Evolutionary conservation across 177 flowering plant species (phyloP).

Genomic region (Telopea speciosissima): DNA sequence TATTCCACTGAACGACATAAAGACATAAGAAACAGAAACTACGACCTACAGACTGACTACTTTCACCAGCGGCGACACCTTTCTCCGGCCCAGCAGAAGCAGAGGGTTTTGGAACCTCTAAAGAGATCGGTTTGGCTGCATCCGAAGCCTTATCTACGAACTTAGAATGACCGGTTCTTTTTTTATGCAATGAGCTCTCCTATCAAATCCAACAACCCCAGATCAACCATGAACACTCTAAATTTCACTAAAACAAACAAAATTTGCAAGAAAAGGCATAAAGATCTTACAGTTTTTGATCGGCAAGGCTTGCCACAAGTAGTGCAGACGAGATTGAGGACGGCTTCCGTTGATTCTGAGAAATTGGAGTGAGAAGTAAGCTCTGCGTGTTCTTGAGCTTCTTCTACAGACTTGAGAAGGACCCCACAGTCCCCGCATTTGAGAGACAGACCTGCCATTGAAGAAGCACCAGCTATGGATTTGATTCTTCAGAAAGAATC

Average conservation of each 20-base stretch:
- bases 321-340: slow-evolving; percentile 80
- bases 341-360: slow-evolving; percentile 86
- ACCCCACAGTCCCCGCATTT: slow-evolving; percentile 91
- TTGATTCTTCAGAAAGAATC: no score
- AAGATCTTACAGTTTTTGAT: slow-evolving; percentile 59
- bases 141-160: slow-evolving; percentile 76
- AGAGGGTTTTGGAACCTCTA: slow-evolving; percentile 54
- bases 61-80: slow-evolving; percentile 30
- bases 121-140: slow-evolving; percentile 62
- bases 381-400: slow-evolving; percentile 96
- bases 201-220: slow-evolving; percentile 16
- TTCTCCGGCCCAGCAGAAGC: slow-evolving; percentile 27
- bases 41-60: slow-evolving; percentile 22
- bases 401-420: slow-evolving; percentile 67
- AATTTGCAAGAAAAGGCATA: neutral
- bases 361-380: slow-evolving; percentile 89
- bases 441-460: slow-evolving; percentile 84
- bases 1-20: neutral
- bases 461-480: neutral
- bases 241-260: neutral
- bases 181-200: slow-evolving; percentile 94
- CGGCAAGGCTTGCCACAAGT: slow-evolving; percentile 88
- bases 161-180: slow-evolving; percentile 89
- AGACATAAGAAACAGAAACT: neutral
- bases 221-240: neutral